Base-by-base conservation (phyloP, 2,329 filamentous ascomycete genomes). In the Pezicula radicicola region DNA sequence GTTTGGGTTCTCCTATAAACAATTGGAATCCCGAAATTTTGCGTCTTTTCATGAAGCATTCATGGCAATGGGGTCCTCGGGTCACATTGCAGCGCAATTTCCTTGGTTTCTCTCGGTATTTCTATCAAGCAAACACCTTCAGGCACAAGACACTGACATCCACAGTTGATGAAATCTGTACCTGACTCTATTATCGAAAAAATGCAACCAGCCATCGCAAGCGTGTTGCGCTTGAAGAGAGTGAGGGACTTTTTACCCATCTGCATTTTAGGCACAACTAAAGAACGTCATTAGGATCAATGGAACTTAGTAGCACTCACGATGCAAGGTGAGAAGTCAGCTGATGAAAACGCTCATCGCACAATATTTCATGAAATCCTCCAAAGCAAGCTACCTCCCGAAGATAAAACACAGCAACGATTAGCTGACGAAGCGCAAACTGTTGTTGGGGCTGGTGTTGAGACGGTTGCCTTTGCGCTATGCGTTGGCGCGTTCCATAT, bases 401-500 rank as follows among this genome's bases (percentile, higher is more conserved):
- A 52, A 4, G 70, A 72, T 30, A 71, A 70, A 53, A 55, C 61
- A 0, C 21, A 60, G 1, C 28, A 48, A 2, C 60, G 70, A 0
- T 55, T 72, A 4, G 54, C 55, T 3, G 57, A 63, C 2, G 70
- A 73, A 13, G 63, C 60, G 15, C 53, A 58, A 1, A 33, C 70
- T 1, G 62, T 67, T 12, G 61, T 57, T n/a, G 50, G 43, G 1
- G 70, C 69, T 6, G 70, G 67, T 3, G 66, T 65, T 30, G 67
- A 70, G 40, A 72, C 69, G 0, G 65, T 61, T 1, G 61, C 58
- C 12, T 62, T 60, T 51, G 58, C 63, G 0, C 58, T 74, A 15
- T 52, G 61, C 4, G 51, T 68, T 16, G 53, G 65, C 9, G 56
- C 63, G 4, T 73, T 65, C 58, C 49, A 69, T 61, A 53, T 73